A percentile compares a stretch with the other conserved stretches of the same genome.
Conservation (phyloP, 164 flowering plant species). For the Echeveria elegans region DNA sequence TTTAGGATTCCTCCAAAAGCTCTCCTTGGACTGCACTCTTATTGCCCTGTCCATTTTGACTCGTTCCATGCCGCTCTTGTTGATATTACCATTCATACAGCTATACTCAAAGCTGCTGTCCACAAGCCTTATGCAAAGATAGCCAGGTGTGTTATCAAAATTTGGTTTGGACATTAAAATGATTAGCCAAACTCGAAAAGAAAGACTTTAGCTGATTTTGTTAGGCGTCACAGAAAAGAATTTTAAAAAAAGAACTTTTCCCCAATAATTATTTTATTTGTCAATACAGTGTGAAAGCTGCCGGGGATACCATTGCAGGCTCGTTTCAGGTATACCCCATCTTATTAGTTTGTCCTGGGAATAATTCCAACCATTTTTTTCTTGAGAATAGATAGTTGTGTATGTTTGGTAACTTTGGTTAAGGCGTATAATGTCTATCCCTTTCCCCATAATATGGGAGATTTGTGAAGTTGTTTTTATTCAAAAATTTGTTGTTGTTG, state of each 20-base stretch:
- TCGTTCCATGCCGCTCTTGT: constrained; percentile 81
- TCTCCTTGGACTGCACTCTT: constrained; percentile 89
- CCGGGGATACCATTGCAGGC: constrained; percentile 22
- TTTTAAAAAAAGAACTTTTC: neutral
- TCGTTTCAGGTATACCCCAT: constrained; percentile 43
- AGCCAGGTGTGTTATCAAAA: constrained; percentile 61
- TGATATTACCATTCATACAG: constrained; percentile 63
- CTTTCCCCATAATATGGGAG: neutral
- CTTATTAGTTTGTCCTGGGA: neutral
- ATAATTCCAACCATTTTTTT: neutral
- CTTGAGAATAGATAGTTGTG: neutral
- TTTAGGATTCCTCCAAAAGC: constrained; percentile 93
- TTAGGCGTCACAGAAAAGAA: neutral
- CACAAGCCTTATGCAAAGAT: constrained; percentile 30
- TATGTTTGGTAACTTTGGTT: neutral
- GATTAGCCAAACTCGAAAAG: neutral
- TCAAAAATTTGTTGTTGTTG: neutral
- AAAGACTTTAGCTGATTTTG: neutral
- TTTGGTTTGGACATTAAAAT: neutral
- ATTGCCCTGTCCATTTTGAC: constrained; percentile 95
- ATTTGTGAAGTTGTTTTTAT: no score
- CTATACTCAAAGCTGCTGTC: constrained; percentile 51
- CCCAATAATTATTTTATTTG: constrained; percentile 28
- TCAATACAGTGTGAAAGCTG: constrained; percentile 18
- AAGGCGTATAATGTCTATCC: neutral